Evolutionary conservation across 257 asterid genomes (phyloP).

Genomic region (Craterostigma plantagineum): DNA sequence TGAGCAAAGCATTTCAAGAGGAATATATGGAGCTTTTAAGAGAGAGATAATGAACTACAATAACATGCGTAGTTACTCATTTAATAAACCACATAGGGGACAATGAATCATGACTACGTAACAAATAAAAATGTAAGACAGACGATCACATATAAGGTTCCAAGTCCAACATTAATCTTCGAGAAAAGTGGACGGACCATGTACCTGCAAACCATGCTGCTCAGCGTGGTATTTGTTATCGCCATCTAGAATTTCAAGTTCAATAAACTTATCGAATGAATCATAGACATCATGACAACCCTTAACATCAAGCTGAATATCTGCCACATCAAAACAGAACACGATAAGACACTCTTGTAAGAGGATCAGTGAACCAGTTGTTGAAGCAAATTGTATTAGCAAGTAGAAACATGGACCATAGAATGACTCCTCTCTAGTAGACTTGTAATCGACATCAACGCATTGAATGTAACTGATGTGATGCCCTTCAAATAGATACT

Average conservation of each 20-base stretch:
- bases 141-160: slow-evolving; percentile 8
- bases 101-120: neutral
- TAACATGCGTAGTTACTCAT: neutral
- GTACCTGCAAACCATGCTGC: slow-evolving; percentile 59
- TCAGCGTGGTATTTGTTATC: slow-evolving; percentile 74
- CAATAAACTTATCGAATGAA: slow-evolving; percentile 74
- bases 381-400: slow-evolving; percentile 8
- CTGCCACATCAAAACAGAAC: slow-evolving; percentile 20
- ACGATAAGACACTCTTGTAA: slow-evolving; percentile 6
- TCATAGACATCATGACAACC: slow-evolving; percentile 67
- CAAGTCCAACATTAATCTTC: too few relatives aligned
- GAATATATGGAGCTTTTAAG: slow-evolving; percentile 3
- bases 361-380: neutral
- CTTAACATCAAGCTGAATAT: slow-evolving; percentile 75
- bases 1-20: slow-evolving; percentile 9
- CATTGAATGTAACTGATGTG: slow-evolving; percentile 81
- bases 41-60: neutral
- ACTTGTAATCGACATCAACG: slow-evolving; percentile 62
- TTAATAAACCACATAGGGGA: neutral
- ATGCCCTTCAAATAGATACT: slow-evolving; percentile 74
- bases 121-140: slow-evolving; percentile 2
- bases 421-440: slow-evolving; percentile 74
- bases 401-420: slow-evolving; percentile 29
- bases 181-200: too few relatives aligned
- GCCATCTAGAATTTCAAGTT: slow-evolving; percentile 68